These are phyloP conservation scores for Blastocystis sp. DNA, from an alignment of 352 stramenopile species.

Conservation along the genomic window DNA sequence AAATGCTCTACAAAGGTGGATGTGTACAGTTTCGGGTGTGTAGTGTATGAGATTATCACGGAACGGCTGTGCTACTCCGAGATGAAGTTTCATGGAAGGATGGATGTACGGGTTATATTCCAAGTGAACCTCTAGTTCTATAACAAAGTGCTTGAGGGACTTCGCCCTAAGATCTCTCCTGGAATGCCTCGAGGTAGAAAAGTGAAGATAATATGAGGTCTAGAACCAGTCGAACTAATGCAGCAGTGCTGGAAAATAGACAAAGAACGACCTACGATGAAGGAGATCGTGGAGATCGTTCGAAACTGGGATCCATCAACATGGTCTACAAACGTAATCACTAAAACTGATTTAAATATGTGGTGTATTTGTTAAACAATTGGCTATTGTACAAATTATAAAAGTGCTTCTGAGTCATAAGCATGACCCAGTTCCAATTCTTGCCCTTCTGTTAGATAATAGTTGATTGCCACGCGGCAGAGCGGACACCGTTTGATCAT, in stretches of 20 bases:
- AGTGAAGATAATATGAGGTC: neutral
- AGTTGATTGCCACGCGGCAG: neutral
- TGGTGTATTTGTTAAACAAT: neutral
- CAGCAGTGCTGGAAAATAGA: conserved; percentile 11
- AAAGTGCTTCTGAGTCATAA: neutral
- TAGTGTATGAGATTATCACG: conserved; percentile 53
- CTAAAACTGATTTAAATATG: neutral
- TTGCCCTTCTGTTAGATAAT: conserved; percentile 37
- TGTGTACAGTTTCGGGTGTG: conserved; percentile 56
- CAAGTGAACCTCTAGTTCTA: conserved; percentile 18
- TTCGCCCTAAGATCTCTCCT: neutral
- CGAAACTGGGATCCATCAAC: neutral
- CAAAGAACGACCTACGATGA: conserved; percentile 48
- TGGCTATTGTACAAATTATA: neutral
- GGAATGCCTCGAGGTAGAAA: conserved; percentile 22
- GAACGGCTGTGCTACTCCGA: conserved; percentile 34
- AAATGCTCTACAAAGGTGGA: conserved; percentile 55
- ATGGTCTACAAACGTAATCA: neutral
- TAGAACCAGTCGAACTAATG: conserved; percentile 39
- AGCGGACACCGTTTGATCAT: conserved; percentile 57
- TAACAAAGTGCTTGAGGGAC: neutral
- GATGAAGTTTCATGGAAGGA: neutral
- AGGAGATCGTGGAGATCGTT: conserved; percentile 39
- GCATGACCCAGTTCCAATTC: neutral
- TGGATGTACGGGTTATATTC: neutral